Conservation (phyloP, 345 rosid species). For the Cochlearia excelsa region DNA sequence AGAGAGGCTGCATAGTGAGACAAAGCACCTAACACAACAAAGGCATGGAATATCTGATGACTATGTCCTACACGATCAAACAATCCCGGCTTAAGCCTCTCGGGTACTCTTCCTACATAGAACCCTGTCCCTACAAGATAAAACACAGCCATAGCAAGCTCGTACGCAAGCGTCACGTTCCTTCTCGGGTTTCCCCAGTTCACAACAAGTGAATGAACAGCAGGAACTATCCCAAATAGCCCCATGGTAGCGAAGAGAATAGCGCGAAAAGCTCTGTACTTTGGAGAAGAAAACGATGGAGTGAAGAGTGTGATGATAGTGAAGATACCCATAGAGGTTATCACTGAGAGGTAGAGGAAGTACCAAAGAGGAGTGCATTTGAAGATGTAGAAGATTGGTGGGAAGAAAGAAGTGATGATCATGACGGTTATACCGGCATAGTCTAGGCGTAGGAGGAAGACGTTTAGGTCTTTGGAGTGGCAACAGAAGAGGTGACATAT, state of each 20-base stretch:
- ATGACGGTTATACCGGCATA: conserved; percentile 67
- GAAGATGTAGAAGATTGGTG: conserved; percentile 82
- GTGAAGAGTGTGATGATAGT: conserved; percentile 62
- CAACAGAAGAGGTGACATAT: conserved; percentile 84
- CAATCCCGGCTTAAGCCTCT: conserved; percentile 79
- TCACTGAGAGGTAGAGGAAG: conserved; percentile 64
- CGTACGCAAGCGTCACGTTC: conserved; percentile 52
- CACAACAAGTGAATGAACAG: conserved; percentile 51
- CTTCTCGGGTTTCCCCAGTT: conserved; percentile 79
- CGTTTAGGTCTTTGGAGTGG: conserved; percentile 61
- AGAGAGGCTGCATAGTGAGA: conserved; percentile 87
- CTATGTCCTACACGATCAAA: conserved; percentile 85
- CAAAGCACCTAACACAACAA: conserved; percentile 85
- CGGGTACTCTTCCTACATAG: conserved; percentile 72
- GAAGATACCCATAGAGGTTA: conserved; percentile 73
- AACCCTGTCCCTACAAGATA: conserved; percentile 70
- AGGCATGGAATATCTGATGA: conserved; percentile 83
- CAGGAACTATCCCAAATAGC: conserved; percentile 68
- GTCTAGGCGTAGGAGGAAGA: conserved; percentile 61
- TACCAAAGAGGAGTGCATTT: conserved; percentile 80
- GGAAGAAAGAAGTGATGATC: conserved; percentile 95
- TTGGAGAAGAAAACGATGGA: conserved; percentile 55
- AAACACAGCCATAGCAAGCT: conserved; percentile 70
- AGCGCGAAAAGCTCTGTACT: conserved; percentile 63
- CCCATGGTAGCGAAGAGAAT: conserved; percentile 77